A percentile compares a stretch with the other conserved stretches of the same genome.
phyloP scores from a whole-genome alignment of 495 filamentous ascomycete species.

The Penicillium canescens region DNA sequence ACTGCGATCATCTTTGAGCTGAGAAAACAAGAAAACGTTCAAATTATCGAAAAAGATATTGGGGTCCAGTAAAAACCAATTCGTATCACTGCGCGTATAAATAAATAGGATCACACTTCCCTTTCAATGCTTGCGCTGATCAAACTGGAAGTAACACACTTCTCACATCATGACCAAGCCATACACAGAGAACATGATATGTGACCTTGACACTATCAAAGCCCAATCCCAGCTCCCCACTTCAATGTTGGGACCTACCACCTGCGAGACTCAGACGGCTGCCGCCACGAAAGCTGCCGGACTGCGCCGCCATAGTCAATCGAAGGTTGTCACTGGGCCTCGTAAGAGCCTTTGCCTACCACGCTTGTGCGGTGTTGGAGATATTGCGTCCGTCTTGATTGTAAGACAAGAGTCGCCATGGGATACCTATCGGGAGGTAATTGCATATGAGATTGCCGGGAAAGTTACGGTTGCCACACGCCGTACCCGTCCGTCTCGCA shows the following conservation, averaged over 20 bases:
- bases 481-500: constrained; percentile 4
- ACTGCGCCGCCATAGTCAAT: not conserved
- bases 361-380: not conserved
- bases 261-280: not conserved
- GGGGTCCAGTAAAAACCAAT: not conserved
- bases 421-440: constrained; percentile 9
- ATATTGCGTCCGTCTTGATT: constrained; percentile 3
- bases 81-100: not conserved
- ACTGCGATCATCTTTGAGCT: not conserved
- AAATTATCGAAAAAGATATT: too few relatives aligned
- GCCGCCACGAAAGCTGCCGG: not conserved
- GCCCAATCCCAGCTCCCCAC: constrained; percentile 3
- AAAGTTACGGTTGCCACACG: constrained; percentile 7
- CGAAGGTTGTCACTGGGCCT: constrained; percentile 1
- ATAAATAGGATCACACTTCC: not conserved
- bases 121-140: not conserved
- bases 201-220: constrained; percentile 8
- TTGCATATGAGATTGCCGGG: constrained; percentile 6
- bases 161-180: not conserved
- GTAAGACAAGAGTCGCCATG: constrained; percentile 9
- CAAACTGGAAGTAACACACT: not conserved
- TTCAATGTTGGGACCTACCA: not conserved
- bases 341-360: constrained; percentile 5
- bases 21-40: too few relatives aligned
- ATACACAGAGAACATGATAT: constrained; percentile 6